A percentile compares a stretch with the other conserved stretches of the same genome.
phyloP scores from a whole-genome alignment of 768 basidiomycete species.

The Hirschioporus abietinus region DNA sequence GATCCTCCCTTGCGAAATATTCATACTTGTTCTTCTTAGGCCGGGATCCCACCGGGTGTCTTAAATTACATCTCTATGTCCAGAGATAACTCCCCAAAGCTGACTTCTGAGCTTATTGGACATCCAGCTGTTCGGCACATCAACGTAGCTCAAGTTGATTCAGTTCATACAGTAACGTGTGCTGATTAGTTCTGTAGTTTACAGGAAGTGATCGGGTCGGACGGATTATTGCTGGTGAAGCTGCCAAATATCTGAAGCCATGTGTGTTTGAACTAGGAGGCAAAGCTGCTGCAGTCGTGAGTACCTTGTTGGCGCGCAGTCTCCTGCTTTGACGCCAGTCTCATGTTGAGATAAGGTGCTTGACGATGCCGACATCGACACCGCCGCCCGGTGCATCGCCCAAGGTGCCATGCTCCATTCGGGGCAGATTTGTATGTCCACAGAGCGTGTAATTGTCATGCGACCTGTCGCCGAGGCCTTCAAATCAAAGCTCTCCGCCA shows the following conservation, averaged over 20 bases:
- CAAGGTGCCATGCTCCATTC: conserved; percentile 40
- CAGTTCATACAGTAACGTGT: neutral
- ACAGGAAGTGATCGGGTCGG: conserved; percentile 54
- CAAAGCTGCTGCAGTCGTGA: conserved; percentile 46
- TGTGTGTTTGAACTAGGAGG: conserved; percentile 53
- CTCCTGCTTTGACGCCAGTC: neutral
- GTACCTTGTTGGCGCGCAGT: conserved; percentile 20
- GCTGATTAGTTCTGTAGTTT: conserved; percentile 30
- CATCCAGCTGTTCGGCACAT: conserved; percentile 48
- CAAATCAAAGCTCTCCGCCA: conserved; percentile 27
- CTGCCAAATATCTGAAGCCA: conserved; percentile 51
- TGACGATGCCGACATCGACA: conserved; percentile 45
- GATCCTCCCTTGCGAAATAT: neutral
- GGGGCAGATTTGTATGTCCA: conserved; percentile 57
- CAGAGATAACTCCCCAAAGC: conserved; percentile 34
- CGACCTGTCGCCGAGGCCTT: conserved; percentile 32
- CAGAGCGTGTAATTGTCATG: conserved; percentile 52
- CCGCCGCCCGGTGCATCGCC: conserved; percentile 47
- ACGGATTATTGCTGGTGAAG: conserved; percentile 45
- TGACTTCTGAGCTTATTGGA: conserved; percentile 48
- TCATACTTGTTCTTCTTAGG: conserved; percentile 21
- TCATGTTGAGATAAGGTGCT: conserved; percentile 32
- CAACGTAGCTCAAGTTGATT: conserved; percentile 29
- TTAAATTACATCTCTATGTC: conserved; percentile 50
- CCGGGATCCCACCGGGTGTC: conserved; percentile 56